Percentiles rank a stretch among this genome's conserved stretches.
These are phyloP conservation scores for Taphrina confusa DNA, from an alignment of 1,139 yeast genomes.

Conservation along the genomic window DNA sequence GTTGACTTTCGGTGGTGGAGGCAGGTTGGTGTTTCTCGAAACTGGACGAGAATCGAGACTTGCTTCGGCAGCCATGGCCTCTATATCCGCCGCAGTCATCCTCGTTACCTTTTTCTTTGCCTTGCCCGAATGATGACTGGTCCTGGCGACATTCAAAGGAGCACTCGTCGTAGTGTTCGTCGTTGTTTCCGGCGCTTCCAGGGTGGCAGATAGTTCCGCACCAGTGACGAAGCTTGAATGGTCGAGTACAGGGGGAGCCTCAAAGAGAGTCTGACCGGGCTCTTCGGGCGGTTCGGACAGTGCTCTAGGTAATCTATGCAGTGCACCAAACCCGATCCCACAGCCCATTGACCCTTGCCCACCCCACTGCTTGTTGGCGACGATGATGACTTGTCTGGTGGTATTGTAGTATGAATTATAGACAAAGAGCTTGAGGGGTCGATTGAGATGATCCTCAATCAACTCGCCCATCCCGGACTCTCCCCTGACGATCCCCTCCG, in stretches of 20 bases:
- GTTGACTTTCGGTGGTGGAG: slow-evolving; percentile 1
- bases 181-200: not conserved
- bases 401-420: slow-evolving; percentile 86
- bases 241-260: slow-evolving; percentile 24
- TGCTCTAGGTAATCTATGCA: slow-evolving; percentile 75
- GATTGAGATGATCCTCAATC: slow-evolving; percentile 34
- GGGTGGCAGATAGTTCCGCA: slow-evolving; percentile 22
- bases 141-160: not conserved
- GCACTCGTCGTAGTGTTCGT: not conserved
- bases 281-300: slow-evolving; percentile 32
- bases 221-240: slow-evolving; percentile 20
- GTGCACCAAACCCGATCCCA: slow-evolving; percentile 84
- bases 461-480: slow-evolving; percentile 50
- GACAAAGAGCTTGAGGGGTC: slow-evolving; percentile 60
- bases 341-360: slow-evolving; percentile 84
- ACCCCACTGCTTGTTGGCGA: slow-evolving; percentile 62
- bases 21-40: not conserved
- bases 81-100: slow-evolving; percentile 31
- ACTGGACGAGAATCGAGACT: slow-evolving; percentile 18
- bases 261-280: slow-evolving; percentile 36
- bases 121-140: not conserved
- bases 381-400: slow-evolving; percentile 80
- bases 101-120: slow-evolving; percentile 18
- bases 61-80: slow-evolving; percentile 30
- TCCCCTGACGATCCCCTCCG: slow-evolving; percentile 77